These are phyloP conservation scores for Cutaneotrichosporon sp. DNA, from an alignment of 1,284 basidiomycete species.

Conservation along the genomic window DNA sequence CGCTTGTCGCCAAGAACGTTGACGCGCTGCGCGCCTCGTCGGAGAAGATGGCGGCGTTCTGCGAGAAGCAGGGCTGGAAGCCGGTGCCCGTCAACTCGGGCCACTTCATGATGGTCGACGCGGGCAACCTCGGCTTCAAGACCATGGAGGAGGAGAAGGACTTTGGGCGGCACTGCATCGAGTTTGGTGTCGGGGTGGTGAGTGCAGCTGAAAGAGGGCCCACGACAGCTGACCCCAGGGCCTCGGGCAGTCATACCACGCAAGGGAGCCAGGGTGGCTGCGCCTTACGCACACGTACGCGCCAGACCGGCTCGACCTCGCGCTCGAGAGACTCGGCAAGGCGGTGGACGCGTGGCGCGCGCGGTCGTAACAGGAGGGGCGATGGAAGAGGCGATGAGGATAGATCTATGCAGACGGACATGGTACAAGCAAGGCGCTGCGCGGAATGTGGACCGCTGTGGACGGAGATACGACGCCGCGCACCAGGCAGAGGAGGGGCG, in stretches of 20 bases:
- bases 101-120: conserved; percentile 26
- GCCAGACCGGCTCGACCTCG: conserved; percentile 7
- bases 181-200: conserved; percentile 15
- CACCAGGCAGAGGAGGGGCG: no score
- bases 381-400: neutral
- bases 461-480: no score
- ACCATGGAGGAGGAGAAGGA: conserved; percentile 18
- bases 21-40: conserved; percentile 39
- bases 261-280: conserved; percentile 18
- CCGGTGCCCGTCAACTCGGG: conserved; percentile 44
- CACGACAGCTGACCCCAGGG: conserved; percentile 11
- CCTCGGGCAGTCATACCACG: conserved; percentile 19
- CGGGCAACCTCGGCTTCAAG: conserved; percentile 12
- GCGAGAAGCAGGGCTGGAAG: conserved; percentile 39
- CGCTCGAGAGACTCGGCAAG: conserved; percentile 2
- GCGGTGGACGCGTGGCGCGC: conserved; percentile 4
- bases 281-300: conserved; percentile 22
- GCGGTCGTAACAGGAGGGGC: neutral
- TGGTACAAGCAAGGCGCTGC: no score
- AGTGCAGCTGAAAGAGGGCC: neutral
- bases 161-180: conserved; percentile 8
- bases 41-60: conserved; percentile 42
- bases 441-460: no score
- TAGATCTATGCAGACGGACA: neutral
- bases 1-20: conserved; percentile 39